Evolutionary conservation across 2,329 filamentous ascomycete genomes (phyloP).

Genomic region (Sarocladium oryzae): DNA sequence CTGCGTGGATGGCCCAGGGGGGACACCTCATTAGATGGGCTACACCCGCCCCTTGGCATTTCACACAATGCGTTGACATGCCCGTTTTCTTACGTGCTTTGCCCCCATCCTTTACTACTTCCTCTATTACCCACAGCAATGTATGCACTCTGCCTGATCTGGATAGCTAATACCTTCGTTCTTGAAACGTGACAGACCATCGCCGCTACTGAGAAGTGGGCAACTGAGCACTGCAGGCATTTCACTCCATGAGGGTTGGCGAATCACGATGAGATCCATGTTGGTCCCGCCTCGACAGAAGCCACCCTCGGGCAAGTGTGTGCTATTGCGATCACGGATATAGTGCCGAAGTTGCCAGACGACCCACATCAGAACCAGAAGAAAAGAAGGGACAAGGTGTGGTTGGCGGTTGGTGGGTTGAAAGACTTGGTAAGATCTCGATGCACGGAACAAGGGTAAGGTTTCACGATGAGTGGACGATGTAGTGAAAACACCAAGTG

Average conservation of each 20-base stretch:
- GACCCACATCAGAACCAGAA: not conserved
- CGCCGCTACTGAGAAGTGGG: slow-evolving; percentile 9
- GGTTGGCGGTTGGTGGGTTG: not conserved
- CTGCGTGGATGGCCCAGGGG: slow-evolving; percentile 2
- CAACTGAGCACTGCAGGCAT: slow-evolving; percentile 2
- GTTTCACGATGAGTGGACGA: slow-evolving; percentile 7
- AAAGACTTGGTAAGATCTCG: not conserved
- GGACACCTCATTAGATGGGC: slow-evolving; percentile 7
- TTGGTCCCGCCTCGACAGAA: no score
- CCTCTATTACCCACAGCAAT: not conserved
- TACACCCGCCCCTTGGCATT: slow-evolving; percentile 1
- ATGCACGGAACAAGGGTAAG: not conserved
- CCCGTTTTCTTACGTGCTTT: not conserved
- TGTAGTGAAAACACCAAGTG: not conserved
- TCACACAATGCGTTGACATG: not conserved
- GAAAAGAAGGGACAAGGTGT: not conserved
- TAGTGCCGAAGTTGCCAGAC: not conserved
- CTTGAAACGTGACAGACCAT: slow-evolving; percentile 10
- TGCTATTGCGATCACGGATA: slow-evolving; percentile 2
- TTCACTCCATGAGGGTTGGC: not conserved
- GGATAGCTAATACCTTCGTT: slow-evolving; percentile 5
- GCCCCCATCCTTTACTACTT: not conserved
- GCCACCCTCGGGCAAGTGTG: not conserved
- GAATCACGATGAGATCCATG: not conserved
- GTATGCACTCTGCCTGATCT: slow-evolving; percentile 4